Evolutionary conservation across 2,329 filamentous ascomycete genomes (phyloP).

Genomic region (Talaromyces sp.): DNA sequence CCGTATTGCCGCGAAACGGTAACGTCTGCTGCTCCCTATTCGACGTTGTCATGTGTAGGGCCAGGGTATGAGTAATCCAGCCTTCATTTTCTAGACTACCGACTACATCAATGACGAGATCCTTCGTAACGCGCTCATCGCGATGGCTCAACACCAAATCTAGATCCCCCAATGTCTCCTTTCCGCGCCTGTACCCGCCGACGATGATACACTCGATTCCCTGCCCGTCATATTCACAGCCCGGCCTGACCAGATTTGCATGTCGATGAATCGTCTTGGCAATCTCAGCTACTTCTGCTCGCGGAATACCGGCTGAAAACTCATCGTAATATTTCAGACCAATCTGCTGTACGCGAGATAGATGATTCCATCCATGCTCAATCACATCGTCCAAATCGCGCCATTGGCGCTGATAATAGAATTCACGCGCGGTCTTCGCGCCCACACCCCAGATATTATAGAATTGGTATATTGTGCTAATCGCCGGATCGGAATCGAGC

Average conservation of each 20-base stretch:
- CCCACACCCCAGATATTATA: constrained; percentile 92
- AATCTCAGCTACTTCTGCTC: constrained; percentile 70
- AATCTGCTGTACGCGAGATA: constrained; percentile 84
- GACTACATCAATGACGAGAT: constrained; percentile 72
- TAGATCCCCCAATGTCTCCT: constrained; percentile 71
- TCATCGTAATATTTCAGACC: constrained; percentile 93
- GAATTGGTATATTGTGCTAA: constrained; percentile 66
- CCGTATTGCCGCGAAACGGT: constrained; percentile 49
- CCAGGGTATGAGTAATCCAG: constrained; percentile 79
- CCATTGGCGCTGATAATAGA: constrained; percentile 75
- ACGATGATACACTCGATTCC: constrained; percentile 64
- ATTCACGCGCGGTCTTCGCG: constrained; percentile 73
- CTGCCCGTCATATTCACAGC: constrained; percentile 33
- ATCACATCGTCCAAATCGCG: constrained; percentile 80
- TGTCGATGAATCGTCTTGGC: constrained; percentile 61
- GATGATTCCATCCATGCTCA: constrained; percentile 70
- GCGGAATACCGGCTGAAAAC: constrained; percentile 67
- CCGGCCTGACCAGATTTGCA: constrained; percentile 60
- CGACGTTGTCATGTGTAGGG: constrained; percentile 65
- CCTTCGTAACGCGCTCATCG: constrained; percentile 63
- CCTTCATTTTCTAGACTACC: constrained; percentile 63
- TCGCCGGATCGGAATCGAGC: constrained; percentile 61
- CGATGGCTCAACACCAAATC: constrained; percentile 81
- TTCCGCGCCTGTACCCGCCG: constrained; percentile 78
- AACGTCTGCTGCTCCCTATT: constrained; percentile 67